phyloP scores from a whole-genome alignment of 1,139 yeast species.

The Suhomyces anneliseae region DNA sequence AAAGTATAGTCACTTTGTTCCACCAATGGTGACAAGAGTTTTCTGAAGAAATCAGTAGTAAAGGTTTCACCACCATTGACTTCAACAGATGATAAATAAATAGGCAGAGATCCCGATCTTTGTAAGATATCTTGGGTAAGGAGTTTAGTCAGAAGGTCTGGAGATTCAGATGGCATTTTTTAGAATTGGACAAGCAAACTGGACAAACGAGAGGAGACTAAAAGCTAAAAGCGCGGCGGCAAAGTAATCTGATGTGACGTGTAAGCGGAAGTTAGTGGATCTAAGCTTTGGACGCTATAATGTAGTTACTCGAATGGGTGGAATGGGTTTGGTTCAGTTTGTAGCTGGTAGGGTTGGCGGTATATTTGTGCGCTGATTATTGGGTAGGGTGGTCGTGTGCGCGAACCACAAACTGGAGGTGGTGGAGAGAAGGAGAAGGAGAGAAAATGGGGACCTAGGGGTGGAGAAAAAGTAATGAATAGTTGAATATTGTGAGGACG shows the following conservation, averaged over 20 bases:
- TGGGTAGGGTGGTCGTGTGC: background rate
- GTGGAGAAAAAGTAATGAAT: background rate
- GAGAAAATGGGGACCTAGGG: background rate
- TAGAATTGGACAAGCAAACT: background rate
- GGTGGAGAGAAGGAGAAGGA: too few relatives aligned
- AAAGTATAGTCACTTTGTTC: slow-evolving; percentile 47
- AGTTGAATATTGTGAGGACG: too few relatives aligned
- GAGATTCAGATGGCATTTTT: slow-evolving; percentile 2
- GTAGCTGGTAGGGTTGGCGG: background rate
- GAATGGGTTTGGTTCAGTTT: background rate
- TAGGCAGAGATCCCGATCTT: slow-evolving; percentile 40
- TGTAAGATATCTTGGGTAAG: slow-evolving; percentile 34
- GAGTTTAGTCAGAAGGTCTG: slow-evolving; percentile 27
- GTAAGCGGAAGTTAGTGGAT: too few relatives aligned
- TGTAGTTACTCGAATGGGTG: too few relatives aligned
- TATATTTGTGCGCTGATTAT: background rate
- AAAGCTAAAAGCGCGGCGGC: too few relatives aligned
- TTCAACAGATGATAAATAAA: slow-evolving; percentile 46
- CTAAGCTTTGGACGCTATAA: too few relatives aligned
- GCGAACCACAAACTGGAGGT: background rate
- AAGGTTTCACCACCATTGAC: slow-evolving; percentile 52
- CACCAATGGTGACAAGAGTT: slow-evolving; percentile 46
- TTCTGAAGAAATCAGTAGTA: slow-evolving; percentile 45
- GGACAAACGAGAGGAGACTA: too few relatives aligned
- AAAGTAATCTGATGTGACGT: too few relatives aligned